Percentiles rank a stretch among this genome's conserved stretches.
Conservation (phyloP, 2,329 filamentous ascomycete genomes). For the Aspergillus udagawae region DNA sequence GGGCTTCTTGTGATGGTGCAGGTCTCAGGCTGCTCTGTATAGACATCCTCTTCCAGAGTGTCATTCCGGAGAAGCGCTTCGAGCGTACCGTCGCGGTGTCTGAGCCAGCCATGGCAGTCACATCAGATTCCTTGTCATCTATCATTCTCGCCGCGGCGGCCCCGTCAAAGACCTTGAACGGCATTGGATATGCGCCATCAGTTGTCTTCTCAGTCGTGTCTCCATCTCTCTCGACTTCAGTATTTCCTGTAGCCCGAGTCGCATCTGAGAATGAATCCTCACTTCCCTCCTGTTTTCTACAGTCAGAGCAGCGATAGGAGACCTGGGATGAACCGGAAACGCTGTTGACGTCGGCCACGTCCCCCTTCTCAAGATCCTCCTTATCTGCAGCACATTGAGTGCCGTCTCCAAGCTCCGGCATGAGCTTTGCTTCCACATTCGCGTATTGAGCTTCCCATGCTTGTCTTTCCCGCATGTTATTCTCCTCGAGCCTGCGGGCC, state of each 20-base stretch:
- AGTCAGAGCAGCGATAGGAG: conserved; percentile 19
- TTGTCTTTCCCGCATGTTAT: conserved; percentile 41
- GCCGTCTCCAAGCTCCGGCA: conserved; percentile 23
- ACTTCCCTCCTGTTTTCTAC: conserved; percentile 10
- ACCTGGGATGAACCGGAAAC: conserved; percentile 15
- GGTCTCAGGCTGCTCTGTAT: conserved; percentile 13
- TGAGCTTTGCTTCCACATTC: conserved; percentile 38
- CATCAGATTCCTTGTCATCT: conserved; percentile 59
- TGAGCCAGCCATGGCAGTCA: conserved; percentile 55
- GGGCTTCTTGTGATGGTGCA: conserved; percentile 35
- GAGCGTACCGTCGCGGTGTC: conserved; percentile 29
- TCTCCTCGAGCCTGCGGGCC: conserved; percentile 55
- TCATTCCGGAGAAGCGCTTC: conserved; percentile 28
- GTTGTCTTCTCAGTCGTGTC: background rate
- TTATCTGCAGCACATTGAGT: conserved; percentile 9
- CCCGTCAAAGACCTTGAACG: conserved; percentile 18
- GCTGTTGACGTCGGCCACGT: conserved; percentile 21
- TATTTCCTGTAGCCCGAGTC: conserved; percentile 2
- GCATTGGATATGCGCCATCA: conserved; percentile 1
- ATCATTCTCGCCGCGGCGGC: conserved; percentile 25
- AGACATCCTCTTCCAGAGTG: conserved; percentile 24
- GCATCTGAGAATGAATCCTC: conserved; percentile 10
- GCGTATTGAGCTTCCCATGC: conserved; percentile 79
- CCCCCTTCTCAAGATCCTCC: conserved; percentile 18
- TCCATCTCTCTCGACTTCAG: conserved; percentile 1